Percentiles rank a stretch among this genome's conserved stretches.
phyloP scores from a whole-genome alignment of 1,284 basidiomycete genomes.

The Ustilago lituana region DNA sequence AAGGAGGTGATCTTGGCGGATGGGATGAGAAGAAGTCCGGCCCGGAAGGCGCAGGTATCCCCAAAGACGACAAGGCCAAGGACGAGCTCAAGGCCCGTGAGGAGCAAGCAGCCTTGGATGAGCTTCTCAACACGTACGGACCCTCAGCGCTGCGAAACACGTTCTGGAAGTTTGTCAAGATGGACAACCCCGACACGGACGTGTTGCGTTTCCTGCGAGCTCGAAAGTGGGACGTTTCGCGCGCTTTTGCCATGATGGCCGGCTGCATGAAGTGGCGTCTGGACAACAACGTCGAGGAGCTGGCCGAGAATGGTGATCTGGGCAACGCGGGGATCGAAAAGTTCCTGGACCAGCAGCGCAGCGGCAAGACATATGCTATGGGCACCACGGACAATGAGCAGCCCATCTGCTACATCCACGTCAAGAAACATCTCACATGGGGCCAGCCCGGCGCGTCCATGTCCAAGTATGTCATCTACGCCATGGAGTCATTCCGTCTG shows the following conservation, averaged over 20 bases:
- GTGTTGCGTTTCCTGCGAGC: slow-evolving; percentile 68
- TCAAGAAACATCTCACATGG: slow-evolving; percentile 59
- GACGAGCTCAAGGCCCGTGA: slow-evolving; percentile 63
- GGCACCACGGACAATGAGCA: slow-evolving; percentile 65
- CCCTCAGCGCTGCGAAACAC: slow-evolving; percentile 62
- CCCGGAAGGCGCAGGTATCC: slow-evolving; percentile 54
- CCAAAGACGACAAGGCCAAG: slow-evolving; percentile 65
- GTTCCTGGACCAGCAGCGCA: slow-evolving; percentile 66
- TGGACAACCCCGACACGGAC: slow-evolving; percentile 62
- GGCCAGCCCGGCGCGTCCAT: slow-evolving; percentile 66
- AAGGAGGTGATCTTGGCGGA: slow-evolving; percentile 27
- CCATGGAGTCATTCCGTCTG: slow-evolving; percentile 67
- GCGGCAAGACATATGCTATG: slow-evolving; percentile 66
- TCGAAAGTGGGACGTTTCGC: slow-evolving; percentile 67
- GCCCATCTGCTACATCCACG: slow-evolving; percentile 66
- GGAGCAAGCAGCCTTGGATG: slow-evolving; percentile 65
- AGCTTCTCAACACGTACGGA: slow-evolving; percentile 67
- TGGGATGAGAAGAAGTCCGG: slow-evolving; percentile 50
- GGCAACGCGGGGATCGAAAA: slow-evolving; percentile 65
- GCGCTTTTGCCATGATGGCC: slow-evolving; percentile 68
- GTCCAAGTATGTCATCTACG: slow-evolving; percentile 65
- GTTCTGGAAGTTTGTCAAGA: slow-evolving; percentile 67
- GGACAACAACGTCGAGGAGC: slow-evolving; percentile 65
- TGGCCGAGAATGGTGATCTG: slow-evolving; percentile 67
- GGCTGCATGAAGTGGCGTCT: slow-evolving; percentile 64